Base-by-base conservation (phyloP, 768 basidiomycete genomes). In the Guyanaporus albipodus region DNA sequence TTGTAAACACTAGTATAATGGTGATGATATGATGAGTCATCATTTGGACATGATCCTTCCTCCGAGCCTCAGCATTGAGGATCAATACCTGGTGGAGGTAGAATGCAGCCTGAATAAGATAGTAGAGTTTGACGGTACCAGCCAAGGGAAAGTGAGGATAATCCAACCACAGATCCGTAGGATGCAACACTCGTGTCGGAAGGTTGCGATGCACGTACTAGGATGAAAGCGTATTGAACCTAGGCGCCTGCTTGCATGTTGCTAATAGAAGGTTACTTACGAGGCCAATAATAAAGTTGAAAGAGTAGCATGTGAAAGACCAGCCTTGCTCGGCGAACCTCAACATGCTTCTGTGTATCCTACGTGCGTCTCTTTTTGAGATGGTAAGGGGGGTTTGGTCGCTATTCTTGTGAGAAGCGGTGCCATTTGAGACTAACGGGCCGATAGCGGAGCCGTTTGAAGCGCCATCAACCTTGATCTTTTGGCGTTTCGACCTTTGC, bases 301-400 rank as follows among this genome's bases (percentile, higher is more conserved):
- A 46, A 32, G 79, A 70, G 61, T 89, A 92, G 67, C 95, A 98
- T 39, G 90, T 67, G 36, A 83, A 75, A 28, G 81, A 82, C 90
- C 92, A 98, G 46, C 91, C 88, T 69, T 99, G 96, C 66, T 99
- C 96, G 3, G 91, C 90, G 61, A 98, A 98, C 57, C 96, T 75
- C 36, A 88, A 64, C 33, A 92, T 83, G 50, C 80, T 83, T 60
- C 85, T 75, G 49, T 85, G 79, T 48, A 88, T 71, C 55, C 73
- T 77, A 42, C 74, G 79, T 17, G 76, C 70, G 57, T 88, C 82
- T 54, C 72, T 77, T 52, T 59, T 52, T 41, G 61, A 51, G 55
- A 51, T 64, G 48, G 44, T 42, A n/a, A 57, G 37, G 35, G 54
- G 52, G 40, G 42, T 12, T 29, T 42, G 28, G 31, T 49, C 31